A percentile compares a stretch with the other conserved stretches of the same genome.
These are phyloP conservation scores for Sesbania bispinosa DNA, from an alignment of 306 rosid genomes.

Conservation along the genomic window DNA sequence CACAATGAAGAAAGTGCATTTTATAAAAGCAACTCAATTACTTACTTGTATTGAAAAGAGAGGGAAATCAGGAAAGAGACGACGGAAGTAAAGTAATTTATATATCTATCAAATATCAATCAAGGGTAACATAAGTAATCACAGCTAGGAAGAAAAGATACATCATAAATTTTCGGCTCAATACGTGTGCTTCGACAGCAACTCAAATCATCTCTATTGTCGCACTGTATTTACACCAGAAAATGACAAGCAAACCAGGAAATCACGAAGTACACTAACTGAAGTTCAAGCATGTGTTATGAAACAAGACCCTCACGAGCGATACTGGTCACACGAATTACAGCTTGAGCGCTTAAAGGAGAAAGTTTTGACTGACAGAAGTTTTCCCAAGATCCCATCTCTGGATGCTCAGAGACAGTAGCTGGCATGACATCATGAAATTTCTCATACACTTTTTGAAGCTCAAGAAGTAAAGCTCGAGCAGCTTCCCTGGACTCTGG, in stretches of 20 bases:
- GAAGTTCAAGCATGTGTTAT: slow-evolving; percentile 44
- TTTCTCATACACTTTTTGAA: slow-evolving; percentile 76
- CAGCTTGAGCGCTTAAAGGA: slow-evolving; percentile 94
- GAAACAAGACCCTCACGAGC: slow-evolving; percentile 78
- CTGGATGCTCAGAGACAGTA: slow-evolving; percentile 39
- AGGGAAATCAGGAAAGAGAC: background rate
- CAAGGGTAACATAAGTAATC: slow-evolving; percentile 28
- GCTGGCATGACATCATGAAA: slow-evolving; percentile 35
- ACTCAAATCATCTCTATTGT: slow-evolving; percentile 48
- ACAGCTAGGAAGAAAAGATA: slow-evolving; percentile 20
- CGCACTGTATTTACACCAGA: slow-evolving; percentile 65
- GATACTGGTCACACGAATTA: slow-evolving; percentile 77
- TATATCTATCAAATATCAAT: slow-evolving; percentile 37
- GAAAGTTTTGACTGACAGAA: slow-evolving; percentile 87
- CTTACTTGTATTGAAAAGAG: background rate
- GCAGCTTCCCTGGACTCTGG: slow-evolving; percentile 99
- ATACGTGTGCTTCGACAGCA: slow-evolving; percentile 49
- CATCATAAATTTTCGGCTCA: slow-evolving; percentile 43
- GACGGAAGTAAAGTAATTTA: background rate
- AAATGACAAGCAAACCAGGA: slow-evolving; percentile 48
- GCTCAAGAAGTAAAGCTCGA: slow-evolving; percentile 73
- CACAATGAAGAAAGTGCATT: background rate
- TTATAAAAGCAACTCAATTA: slow-evolving; percentile 1
- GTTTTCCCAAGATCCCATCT: slow-evolving; percentile 77
- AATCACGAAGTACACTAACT: slow-evolving; percentile 37